These are phyloP conservation scores for Sicyos edulis DNA, from an alignment of 306 rosid species.

Conservation along the genomic window DNA sequence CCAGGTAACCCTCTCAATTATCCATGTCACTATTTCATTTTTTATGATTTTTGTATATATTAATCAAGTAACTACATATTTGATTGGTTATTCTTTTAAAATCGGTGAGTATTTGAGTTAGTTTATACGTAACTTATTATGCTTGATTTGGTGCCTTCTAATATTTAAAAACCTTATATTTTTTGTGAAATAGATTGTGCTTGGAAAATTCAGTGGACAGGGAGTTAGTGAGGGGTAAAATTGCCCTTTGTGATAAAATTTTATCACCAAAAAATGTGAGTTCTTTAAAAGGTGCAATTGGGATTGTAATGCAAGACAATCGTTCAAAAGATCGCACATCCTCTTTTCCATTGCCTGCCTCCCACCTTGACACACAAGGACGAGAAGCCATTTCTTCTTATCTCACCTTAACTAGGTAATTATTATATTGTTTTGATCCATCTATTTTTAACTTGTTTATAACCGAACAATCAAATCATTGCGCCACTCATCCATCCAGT, in stretches of 20 bases:
- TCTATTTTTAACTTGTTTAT: too few species aligned
- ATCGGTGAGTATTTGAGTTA: too few species aligned
- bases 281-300: background rate
- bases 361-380: background rate
- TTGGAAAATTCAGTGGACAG: background rate
- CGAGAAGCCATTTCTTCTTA: background rate
- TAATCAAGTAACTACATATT: too few species aligned
- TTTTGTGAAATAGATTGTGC: background rate
- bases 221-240: background rate
- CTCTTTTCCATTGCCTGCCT: constrained; percentile 1
- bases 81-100: too few species aligned
- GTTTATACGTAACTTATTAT: too few species aligned
- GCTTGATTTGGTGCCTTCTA: too few species aligned
- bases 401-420: background rate
- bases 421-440: too few species aligned
- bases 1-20: background rate
- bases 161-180: too few species aligned
- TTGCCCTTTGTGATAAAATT: background rate
- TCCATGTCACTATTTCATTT: too few species aligned
- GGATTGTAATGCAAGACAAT: background rate
- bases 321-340: background rate
- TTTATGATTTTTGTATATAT: too few species aligned
- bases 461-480: too few species aligned
- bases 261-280: background rate
- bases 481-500: too few species aligned